Percentiles rank a stretch among this genome's conserved stretches.
phyloP scores from a whole-genome alignment of 148 eudicot genomes.

The Heliamphora exappendiculata region DNA sequence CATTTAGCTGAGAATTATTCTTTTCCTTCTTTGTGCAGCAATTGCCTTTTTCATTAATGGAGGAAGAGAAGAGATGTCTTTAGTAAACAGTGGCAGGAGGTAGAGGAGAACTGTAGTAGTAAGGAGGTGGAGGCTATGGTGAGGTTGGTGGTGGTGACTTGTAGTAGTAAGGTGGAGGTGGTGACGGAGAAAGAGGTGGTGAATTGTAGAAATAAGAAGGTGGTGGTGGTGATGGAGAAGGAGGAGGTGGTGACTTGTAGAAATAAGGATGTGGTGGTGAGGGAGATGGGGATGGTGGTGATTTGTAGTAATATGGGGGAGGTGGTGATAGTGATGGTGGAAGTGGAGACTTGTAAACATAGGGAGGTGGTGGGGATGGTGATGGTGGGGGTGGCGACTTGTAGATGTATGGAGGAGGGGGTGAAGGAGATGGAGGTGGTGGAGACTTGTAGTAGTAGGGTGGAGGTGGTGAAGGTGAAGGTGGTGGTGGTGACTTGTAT shows the following conservation, averaged over 20 bases:
- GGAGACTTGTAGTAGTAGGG: slow-evolving; percentile 11
- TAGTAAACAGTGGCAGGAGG: slow-evolving; percentile 1
- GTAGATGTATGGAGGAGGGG: background rate
- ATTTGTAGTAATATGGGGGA: background rate
- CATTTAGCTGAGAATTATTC: too few species aligned
- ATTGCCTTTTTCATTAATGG: slow-evolving; percentile 10
- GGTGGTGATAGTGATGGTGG: slow-evolving; percentile 7
- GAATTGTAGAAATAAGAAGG: slow-evolving; percentile 6
- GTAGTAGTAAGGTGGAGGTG: slow-evolving; percentile 17
- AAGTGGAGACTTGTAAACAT: slow-evolving; percentile 11
- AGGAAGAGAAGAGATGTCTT: slow-evolving; percentile 13
- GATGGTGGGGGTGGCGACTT: slow-evolving; percentile 1
- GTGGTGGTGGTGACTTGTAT: slow-evolving; percentile 6
- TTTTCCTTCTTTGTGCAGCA: too few species aligned
- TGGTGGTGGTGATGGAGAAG: slow-evolving; percentile 3
- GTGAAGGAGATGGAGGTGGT: background rate
- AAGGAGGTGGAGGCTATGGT: slow-evolving; percentile 14
- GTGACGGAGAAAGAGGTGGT: slow-evolving; percentile 16
- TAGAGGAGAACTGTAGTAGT: slow-evolving; percentile 14
- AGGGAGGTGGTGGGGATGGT: slow-evolving; percentile 13
- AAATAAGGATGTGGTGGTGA: background rate
- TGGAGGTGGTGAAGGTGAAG: background rate
- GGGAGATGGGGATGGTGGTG: background rate
- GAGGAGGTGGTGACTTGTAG: background rate
- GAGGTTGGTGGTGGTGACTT: slow-evolving; percentile 16